Base-by-base conservation (phyloP, 352 stramenopile genomes). In the Elongisporangium prolatum region DNA sequence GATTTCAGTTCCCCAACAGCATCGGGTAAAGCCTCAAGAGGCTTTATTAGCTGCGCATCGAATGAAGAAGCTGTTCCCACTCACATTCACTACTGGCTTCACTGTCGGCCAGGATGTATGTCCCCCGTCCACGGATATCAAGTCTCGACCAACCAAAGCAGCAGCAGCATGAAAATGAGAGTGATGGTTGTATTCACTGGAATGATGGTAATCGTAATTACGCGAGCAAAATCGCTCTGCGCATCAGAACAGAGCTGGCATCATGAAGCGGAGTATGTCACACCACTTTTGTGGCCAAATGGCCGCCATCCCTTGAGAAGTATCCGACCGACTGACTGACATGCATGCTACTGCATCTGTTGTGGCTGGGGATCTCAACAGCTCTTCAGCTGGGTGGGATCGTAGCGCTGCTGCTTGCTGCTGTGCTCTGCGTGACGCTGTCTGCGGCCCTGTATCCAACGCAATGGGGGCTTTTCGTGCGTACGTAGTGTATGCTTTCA, bases 391-490 rank as follows among this genome's bases (percentile, higher is more conserved):
- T 84, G 21, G 59, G 55, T 37, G 49, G 82, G 53, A 77, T 76
- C 48, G 71, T 75, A 17, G 56, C 48, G n/a, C 65, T 89, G 48
- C 75, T 89, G 52, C 38, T 86, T 49, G 56, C 87, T 56, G 81
- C 81, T 49, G 66, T 89, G 16, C 53, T 81, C 24, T 69, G 69
- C n/a, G 67, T 88, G 11, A 75, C 85, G 21, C 65, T 91, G 13
- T 74, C 77, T 34, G 81, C 80, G 8, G 61, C 73, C n/a, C 71
- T 76, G 52, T 88, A 89, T 49, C 57, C 64, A 17, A 88, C 80
- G 13, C 66, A 80, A 50, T 89, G 80, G 77, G 80, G 80, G 7
- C 60, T 88, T 17, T 89, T 89, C 68, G 70, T 89, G 24, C 57
- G 80, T 89, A 76, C 54, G 67, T 65, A 14, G 0, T 20, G 2